Evolutionary conservation across 805 yeast genomes (phyloP).

Genomic region (Candida ascalaphidarum): DNA sequence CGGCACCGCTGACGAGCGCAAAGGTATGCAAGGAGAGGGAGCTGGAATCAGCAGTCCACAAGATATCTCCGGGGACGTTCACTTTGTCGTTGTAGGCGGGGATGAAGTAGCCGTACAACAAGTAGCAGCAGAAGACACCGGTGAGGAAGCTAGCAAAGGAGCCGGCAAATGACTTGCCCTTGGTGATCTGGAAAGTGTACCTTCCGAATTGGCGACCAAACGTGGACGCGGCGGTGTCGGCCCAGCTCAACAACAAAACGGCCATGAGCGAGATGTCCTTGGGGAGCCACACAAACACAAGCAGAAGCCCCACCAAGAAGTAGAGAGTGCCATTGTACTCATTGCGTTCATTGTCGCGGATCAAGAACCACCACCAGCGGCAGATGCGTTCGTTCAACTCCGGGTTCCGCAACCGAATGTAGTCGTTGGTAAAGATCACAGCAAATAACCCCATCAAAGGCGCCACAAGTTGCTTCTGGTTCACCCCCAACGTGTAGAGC

Average conservation of each 20-base stretch:
- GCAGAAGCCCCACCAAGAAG: constrained; percentile 71
- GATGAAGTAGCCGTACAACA: constrained; percentile 65
- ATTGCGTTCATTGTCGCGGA: constrained; percentile 75
- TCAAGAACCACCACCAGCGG: constrained; percentile 63
- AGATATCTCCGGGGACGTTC: constrained; percentile 48
- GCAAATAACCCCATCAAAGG: constrained; percentile 51
- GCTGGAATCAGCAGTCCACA: constrained; percentile 61
- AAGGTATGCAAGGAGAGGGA: constrained; percentile 41
- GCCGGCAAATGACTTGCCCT: constrained; percentile 83
- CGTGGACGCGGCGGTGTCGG: constrained; percentile 95
- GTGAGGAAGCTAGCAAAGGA: constrained; percentile 74
- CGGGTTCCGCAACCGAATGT: constrained; percentile 53
- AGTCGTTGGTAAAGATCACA: constrained; percentile 53
- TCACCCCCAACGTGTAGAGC: constrained; percentile 56
- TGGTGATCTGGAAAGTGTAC: constrained; percentile 68
- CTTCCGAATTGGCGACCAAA: constrained; percentile 83
- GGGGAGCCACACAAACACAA: constrained; percentile 62
- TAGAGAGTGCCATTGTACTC: constrained; percentile 78
- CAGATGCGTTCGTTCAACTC: constrained; percentile 63
- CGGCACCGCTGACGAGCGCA: constrained; percentile 61
- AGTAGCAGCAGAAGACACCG: constrained; percentile 59
- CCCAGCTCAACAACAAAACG: constrained; percentile 83
- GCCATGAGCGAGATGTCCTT: constrained; percentile 78
- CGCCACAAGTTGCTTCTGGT: constrained; percentile 46
- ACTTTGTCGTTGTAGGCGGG: constrained; percentile 47